A percentile compares a stretch with the other conserved stretches of the same genome.
phyloP scores from a whole-genome alignment of 2,329 filamentous ascomycete species.

The Venturia asperata region DNA sequence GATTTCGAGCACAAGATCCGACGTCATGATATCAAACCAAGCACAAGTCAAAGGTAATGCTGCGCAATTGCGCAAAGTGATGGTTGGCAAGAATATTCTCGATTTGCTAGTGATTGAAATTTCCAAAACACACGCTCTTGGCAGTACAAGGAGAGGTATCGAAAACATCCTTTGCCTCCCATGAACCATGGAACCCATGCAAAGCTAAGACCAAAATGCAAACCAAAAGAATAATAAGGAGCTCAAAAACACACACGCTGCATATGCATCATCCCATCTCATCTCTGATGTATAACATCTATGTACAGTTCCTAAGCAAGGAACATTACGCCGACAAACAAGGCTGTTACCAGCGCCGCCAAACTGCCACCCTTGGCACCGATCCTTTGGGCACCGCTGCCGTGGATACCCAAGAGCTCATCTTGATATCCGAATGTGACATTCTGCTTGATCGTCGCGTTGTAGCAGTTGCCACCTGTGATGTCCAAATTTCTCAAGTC shows the following conservation, averaged over 20 bases:
- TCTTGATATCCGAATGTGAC: constrained; percentile 53
- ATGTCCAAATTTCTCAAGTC: constrained; percentile 62
- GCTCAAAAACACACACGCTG: neutral
- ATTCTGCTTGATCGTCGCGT: constrained; percentile 58
- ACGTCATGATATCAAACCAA: no score
- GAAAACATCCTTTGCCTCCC: neutral
- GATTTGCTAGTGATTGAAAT: neutral
- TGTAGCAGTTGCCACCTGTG: constrained; percentile 60
- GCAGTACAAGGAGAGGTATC: neutral
- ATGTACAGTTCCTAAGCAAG: constrained; percentile 5
- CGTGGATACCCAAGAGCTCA: constrained; percentile 19
- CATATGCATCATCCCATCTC: neutral
- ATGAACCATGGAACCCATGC: neutral
- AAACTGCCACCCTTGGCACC: constrained; percentile 7
- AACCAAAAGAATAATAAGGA: neutral
- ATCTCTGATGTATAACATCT: neutral
- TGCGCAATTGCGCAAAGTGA: no score
- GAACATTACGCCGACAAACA: constrained; percentile 12
- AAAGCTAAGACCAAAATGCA: neutral
- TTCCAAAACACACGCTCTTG: neutral
- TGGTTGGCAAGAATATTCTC: neutral
- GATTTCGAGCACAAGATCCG: no score
- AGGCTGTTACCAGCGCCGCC: constrained; percentile 1
- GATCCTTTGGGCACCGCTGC: constrained; percentile 14
- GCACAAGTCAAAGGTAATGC: no score